Percentiles rank a stretch among this genome's conserved stretches.
Evolutionary conservation across 208 protist genomes (phyloP).

Genomic region (Acanthamoeba royreba): DNA sequence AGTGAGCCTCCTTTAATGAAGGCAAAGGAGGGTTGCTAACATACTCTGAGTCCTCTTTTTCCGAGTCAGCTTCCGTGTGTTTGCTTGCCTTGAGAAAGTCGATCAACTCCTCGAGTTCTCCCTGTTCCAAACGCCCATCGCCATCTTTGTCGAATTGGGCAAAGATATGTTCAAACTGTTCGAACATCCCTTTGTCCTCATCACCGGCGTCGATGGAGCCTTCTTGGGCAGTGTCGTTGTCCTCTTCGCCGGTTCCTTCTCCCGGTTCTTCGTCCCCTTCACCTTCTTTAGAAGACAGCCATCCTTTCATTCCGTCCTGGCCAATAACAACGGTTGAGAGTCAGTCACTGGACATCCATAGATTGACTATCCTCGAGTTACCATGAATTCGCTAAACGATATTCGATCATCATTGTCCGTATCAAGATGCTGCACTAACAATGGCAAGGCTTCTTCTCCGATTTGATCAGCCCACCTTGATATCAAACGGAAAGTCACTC

Average conservation of each 20-base stretch:
- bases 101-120: neutral
- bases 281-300: neutral
- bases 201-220: neutral
- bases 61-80: neutral
- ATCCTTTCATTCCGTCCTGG: neutral
- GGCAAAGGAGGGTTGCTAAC: neutral
- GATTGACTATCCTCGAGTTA: neutral
- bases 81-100: neutral
- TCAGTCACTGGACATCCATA: neutral
- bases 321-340: neutral
- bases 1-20: neutral
- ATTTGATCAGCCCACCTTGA: neutral
- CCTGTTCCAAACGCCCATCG: neutral
- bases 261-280: no score
- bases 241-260: neutral
- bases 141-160: neutral
- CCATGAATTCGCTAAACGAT: neutral
- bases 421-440: neutral
- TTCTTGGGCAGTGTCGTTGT: neutral
- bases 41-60: neutral
- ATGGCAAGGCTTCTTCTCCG: neutral
- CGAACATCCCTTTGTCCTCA: neutral
- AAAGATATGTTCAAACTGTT: neutral
- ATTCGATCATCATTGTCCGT: neutral
- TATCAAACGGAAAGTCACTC: neutral